A percentile compares a stretch with the other conserved stretches of the same genome.
Evolutionary conservation across 345 rosid species (phyloP).

Genomic region (Moricandia moricandioides): DNA sequence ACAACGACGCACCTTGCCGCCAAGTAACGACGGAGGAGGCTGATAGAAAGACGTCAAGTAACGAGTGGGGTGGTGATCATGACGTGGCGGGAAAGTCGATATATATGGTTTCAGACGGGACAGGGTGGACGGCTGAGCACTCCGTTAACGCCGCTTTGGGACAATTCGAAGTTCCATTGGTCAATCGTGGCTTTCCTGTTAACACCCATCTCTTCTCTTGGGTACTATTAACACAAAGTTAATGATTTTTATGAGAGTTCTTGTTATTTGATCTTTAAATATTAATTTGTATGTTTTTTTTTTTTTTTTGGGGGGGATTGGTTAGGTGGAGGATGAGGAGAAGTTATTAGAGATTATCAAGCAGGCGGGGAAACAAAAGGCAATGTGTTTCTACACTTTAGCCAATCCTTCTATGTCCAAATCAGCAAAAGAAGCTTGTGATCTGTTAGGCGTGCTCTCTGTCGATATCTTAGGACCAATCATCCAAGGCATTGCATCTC

Average conservation of each 20-base stretch:
- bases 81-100: slow-evolving; percentile 56
- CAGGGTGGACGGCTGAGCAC: slow-evolving; percentile 93
- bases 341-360: slow-evolving; percentile 60
- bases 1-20: slow-evolving; percentile 1
- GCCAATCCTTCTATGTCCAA: slow-evolving; percentile 78
- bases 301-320: slow-evolving; percentile 2
- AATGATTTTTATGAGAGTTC: not conserved
- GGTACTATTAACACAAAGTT: slow-evolving; percentile 40
- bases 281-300: not conserved
- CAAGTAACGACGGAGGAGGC: slow-evolving; percentile 7
- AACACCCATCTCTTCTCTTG: slow-evolving; percentile 87
- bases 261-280: not conserved
- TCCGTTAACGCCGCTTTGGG: slow-evolving; percentile 84
- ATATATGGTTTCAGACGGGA: slow-evolving; percentile 88
- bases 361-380: slow-evolving; percentile 83
- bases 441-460: slow-evolving; percentile 56
- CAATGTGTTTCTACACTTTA: slow-evolving; percentile 69
- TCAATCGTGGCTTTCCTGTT: slow-evolving; percentile 68
- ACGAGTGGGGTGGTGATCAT: slow-evolving; percentile 29
- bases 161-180: slow-evolving; percentile 71
- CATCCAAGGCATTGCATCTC: slow-evolving; percentile 73
- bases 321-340: slow-evolving; percentile 74
- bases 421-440: slow-evolving; percentile 63
- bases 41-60: slow-evolving; percentile 5
- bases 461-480: slow-evolving; percentile 78